Percentiles rank a stretch among this genome's conserved stretches.
phyloP scores from a whole-genome alignment of 2,329 filamentous ascomycete species.

The Dothidotthia symphoricarpi region DNA sequence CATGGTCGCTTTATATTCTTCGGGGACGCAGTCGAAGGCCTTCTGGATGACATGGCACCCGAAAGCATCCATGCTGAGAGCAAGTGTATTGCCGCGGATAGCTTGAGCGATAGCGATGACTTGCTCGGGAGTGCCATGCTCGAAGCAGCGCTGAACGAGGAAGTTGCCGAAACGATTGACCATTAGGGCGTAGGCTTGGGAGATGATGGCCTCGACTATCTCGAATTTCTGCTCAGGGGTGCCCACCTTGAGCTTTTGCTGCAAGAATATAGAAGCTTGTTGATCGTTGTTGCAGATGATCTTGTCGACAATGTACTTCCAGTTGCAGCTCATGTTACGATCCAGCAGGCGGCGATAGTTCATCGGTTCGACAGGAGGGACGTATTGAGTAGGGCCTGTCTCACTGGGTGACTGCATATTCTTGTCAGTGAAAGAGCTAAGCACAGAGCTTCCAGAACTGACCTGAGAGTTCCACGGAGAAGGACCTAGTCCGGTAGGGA shows the following conservation, averaged over 20 bases:
- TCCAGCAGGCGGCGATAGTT: slow-evolving; percentile 96
- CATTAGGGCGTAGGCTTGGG: slow-evolving; percentile 93
- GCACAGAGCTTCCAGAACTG: too few relatives aligned
- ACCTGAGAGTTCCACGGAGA: slow-evolving; percentile 44
- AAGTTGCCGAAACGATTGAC: slow-evolving; percentile 99
- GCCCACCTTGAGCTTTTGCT: slow-evolving; percentile 97
- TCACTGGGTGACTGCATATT: slow-evolving; percentile 26
- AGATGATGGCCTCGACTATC: slow-evolving; percentile 93
- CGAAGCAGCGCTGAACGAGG: slow-evolving; percentile 96
- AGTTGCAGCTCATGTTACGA: slow-evolving; percentile 95
- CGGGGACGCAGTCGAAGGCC: slow-evolving; percentile 94
- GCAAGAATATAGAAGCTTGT: slow-evolving; percentile 96
- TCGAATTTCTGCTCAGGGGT: slow-evolving; percentile 95
- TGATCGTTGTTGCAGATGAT: slow-evolving; percentile 99
- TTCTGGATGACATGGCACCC: slow-evolving; percentile 98
- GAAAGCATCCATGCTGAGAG: slow-evolving; percentile 96
- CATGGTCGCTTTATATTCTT: slow-evolving; percentile 98
- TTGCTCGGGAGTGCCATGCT: slow-evolving; percentile 93
- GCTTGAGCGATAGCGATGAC: slow-evolving; percentile 89
- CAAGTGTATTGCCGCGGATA: slow-evolving; percentile 90
- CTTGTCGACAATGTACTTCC: slow-evolving; percentile 99
- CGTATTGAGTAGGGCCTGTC: slow-evolving; percentile 58
- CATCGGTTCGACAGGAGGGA: slow-evolving; percentile 84
- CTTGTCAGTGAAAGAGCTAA: slow-evolving; percentile 7
- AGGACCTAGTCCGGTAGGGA: slow-evolving; percentile 28